A percentile compares a stretch with the other conserved stretches of the same genome.
phyloP scores from a whole-genome alignment of 2,329 filamentous ascomycete genomes.

The Eutypella sp. region DNA sequence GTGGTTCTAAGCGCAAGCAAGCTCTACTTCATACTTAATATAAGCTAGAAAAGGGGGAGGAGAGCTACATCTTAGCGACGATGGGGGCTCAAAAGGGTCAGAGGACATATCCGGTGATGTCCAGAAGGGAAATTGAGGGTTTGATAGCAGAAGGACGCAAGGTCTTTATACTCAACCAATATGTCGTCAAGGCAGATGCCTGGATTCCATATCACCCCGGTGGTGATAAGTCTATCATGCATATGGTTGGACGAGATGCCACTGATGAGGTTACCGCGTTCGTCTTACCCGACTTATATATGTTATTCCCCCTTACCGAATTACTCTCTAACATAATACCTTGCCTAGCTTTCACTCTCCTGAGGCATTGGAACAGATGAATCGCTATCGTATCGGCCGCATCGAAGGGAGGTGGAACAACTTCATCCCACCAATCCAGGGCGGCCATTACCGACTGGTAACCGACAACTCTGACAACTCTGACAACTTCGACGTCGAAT shows the following conservation, averaged over 20 bases:
- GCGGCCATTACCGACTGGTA: conserved; percentile 64
- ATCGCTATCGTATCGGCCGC: conserved; percentile 75
- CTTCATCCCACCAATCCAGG: conserved; percentile 87
- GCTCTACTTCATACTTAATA: too few species aligned
- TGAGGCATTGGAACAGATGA: conserved; percentile 72
- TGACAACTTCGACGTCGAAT: conserved; percentile 20
- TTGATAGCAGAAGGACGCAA: conserved; percentile 77
- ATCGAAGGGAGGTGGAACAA: conserved; percentile 81
- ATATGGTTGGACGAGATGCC: conserved; percentile 91
- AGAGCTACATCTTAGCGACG: too few species aligned
- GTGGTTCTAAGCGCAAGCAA: too few species aligned
- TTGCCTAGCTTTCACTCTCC: conserved; percentile 72
- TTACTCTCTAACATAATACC: conserved; percentile 9
- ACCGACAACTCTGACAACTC: conserved; percentile 33
- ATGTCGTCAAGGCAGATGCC: conserved; percentile 80
- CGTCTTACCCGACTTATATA: conserved; percentile 29
- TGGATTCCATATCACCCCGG: conserved; percentile 91
- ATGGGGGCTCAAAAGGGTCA: too few species aligned
- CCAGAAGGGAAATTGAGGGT: conserved; percentile 66
- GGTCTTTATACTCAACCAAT: conserved; percentile 75
- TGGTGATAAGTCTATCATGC: conserved; percentile 82
- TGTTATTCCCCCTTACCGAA: conserved; percentile 1
- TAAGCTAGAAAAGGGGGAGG: too few species aligned
- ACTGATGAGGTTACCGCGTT: conserved; percentile 93
- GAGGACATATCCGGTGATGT: conserved; percentile 44